Conservation (phyloP, 176 grass and related monocot species). For the Carex kokanica region DNA sequence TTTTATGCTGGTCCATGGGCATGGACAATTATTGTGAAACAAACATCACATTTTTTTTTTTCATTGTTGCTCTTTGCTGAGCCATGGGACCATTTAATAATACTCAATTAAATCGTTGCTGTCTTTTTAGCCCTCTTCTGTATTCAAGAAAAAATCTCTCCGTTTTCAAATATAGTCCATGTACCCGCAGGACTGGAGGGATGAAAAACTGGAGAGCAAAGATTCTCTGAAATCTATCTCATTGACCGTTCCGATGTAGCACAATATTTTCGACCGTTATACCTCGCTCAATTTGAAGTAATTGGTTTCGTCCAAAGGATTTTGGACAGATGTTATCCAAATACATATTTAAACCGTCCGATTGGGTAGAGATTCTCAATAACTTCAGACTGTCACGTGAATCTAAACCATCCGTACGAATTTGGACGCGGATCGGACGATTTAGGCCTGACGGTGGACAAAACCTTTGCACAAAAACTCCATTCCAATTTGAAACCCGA, state of each 20-base stretch:
- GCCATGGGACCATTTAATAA: conserved; percentile 7
- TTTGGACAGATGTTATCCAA: too few species aligned
- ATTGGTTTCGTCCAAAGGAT: too few species aligned
- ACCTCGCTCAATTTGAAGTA: neutral
- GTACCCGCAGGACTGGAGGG: neutral
- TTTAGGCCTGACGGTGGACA: too few species aligned
- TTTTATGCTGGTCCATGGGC: too few species aligned
- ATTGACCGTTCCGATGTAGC: neutral
- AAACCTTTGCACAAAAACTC: too few species aligned
- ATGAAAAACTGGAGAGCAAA: neutral
- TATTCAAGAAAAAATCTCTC: neutral
- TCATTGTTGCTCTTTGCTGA: neutral
- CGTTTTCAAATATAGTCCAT: neutral
- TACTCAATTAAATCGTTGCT: neutral
- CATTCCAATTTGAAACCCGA: conserved; percentile 29
- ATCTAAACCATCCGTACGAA: too few species aligned
- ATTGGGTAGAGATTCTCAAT: too few species aligned
- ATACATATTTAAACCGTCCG: too few species aligned
- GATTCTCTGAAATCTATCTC: neutral
- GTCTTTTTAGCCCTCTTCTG: neutral
- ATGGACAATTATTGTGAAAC: neutral
- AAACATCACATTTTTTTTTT: neutral
- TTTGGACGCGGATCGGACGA: too few species aligned
- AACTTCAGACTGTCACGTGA: too few species aligned
- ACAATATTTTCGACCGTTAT: conserved; percentile 42